Conservation (phyloP, 352 stramenopile genomes). For the Phytophthora ohioensis region DNA sequence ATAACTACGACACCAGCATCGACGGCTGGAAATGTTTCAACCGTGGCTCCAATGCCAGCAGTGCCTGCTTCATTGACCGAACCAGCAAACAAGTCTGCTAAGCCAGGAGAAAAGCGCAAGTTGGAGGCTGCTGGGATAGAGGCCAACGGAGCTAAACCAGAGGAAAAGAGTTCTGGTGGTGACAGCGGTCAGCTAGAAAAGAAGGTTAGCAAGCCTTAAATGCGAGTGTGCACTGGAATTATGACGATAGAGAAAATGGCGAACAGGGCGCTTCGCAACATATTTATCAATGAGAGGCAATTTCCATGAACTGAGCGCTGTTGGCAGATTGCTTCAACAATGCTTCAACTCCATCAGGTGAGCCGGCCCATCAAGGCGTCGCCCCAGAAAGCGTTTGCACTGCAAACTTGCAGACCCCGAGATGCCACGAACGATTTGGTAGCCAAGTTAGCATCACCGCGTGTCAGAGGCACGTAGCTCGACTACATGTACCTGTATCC, state of each 20-base stretch:
- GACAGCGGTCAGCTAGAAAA: conserved; percentile 7
- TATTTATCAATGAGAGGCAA: conserved; percentile 27
- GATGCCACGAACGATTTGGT: too few relatives aligned
- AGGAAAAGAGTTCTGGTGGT: conserved; percentile 3
- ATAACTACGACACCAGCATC: not conserved
- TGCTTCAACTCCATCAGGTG: too few relatives aligned
- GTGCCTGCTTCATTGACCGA: conserved; percentile 1
- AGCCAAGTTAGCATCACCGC: too few relatives aligned
- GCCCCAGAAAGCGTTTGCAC: too few relatives aligned
- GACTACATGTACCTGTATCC: too few relatives aligned
- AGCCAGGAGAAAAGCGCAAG: conserved; percentile 24
- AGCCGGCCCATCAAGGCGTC: too few relatives aligned
- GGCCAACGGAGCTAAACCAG: conserved; percentile 2
- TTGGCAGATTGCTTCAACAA: too few relatives aligned
- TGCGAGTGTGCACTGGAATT: conserved; percentile 4
- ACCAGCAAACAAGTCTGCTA: conserved; percentile 1
- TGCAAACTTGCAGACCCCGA: too few relatives aligned
- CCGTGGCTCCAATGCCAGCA: not conserved
- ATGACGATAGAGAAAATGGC: conserved; percentile 20
- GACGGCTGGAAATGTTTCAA: not conserved
- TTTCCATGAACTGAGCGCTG: not conserved
- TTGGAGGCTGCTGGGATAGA: conserved; percentile 17
- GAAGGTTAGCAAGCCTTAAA: conserved; percentile 18
- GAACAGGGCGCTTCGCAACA: conserved; percentile 11
- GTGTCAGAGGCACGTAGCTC: too few relatives aligned